A percentile compares a stretch with the other conserved stretches of the same genome.
These are phyloP conservation scores for Gynandropsis gynandra DNA, from an alignment of 345 rosid genomes.

Conservation along the genomic window DNA sequence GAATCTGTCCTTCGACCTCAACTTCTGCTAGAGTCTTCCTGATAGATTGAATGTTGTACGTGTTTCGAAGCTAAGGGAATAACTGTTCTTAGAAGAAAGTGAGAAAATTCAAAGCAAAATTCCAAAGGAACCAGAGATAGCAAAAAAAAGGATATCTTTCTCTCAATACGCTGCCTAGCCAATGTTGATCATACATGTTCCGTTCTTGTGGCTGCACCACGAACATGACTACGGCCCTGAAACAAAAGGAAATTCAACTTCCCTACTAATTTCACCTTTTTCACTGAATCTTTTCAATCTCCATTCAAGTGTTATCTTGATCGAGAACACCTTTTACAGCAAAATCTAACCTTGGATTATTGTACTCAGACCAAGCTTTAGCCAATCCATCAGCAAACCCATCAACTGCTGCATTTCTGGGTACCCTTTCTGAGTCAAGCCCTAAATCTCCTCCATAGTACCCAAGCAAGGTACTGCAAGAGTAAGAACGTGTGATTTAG, in stretches of 20 bases:
- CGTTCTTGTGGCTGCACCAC: slow-evolving; percentile 75
- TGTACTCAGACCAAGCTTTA: slow-evolving; percentile 81
- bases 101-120: background rate
- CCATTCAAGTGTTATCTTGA: slow-evolving; percentile 11
- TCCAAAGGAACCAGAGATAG: slow-evolving; percentile 5
- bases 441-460: slow-evolving; percentile 63
- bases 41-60: slow-evolving; percentile 63
- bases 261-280: slow-evolving; percentile 13
- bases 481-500: background rate
- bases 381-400: slow-evolving; percentile 75
- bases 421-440: slow-evolving; percentile 58
- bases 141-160: slow-evolving; percentile 75
- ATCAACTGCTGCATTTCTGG: slow-evolving; percentile 37
- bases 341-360: slow-evolving; percentile 56
- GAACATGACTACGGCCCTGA: slow-evolving; percentile 71
- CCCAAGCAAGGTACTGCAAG: slow-evolving; percentile 60
- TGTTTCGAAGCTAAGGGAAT: slow-evolving; percentile 67
- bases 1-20: slow-evolving; percentile 58
- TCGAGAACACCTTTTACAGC: background rate
- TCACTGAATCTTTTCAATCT: background rate
- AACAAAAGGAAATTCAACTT: background rate
- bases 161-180: slow-evolving; percentile 58
- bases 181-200: slow-evolving; percentile 96
- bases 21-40: no score
- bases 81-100: background rate